Conservation (phyloP, 2,329 filamentous ascomycete species). For the Fusarium brachygibbosum region DNA sequence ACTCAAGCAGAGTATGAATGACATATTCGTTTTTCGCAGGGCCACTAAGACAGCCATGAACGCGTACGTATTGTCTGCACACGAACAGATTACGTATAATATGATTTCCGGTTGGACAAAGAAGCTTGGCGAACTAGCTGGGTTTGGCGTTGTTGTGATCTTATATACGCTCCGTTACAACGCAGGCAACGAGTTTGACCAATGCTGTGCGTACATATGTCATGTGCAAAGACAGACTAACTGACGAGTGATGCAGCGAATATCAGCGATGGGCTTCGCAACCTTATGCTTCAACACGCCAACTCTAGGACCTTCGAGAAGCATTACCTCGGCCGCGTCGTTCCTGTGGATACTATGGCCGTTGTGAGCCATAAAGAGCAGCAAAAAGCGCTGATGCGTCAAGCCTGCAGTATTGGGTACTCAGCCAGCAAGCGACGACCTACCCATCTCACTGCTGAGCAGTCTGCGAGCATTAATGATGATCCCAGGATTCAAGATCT, state of each 20-base stretch:
- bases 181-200: background rate
- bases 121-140: background rate
- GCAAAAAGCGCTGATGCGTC: background rate
- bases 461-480: background rate
- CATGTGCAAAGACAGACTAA: fast-evolving
- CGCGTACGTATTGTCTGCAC: no score
- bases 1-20: no score
- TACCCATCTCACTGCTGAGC: background rate
- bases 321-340: background rate
- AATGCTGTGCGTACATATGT: background rate
- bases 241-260: background rate
- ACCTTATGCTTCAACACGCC: background rate
- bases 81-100: background rate
- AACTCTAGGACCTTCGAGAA: constrained; percentile 4
- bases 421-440: background rate
- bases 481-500: background rate
- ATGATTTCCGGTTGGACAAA: background rate
- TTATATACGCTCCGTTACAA: background rate
- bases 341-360: background rate
- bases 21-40: no score
- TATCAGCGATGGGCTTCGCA: background rate
- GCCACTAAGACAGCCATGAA: no score
- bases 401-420: constrained; percentile 4
- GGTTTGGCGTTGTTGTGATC: background rate
- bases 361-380: background rate